These are phyloP conservation scores for Periconia macrospinosa DNA, from an alignment of 2,329 filamentous ascomycete genomes.

Conservation along the genomic window DNA sequence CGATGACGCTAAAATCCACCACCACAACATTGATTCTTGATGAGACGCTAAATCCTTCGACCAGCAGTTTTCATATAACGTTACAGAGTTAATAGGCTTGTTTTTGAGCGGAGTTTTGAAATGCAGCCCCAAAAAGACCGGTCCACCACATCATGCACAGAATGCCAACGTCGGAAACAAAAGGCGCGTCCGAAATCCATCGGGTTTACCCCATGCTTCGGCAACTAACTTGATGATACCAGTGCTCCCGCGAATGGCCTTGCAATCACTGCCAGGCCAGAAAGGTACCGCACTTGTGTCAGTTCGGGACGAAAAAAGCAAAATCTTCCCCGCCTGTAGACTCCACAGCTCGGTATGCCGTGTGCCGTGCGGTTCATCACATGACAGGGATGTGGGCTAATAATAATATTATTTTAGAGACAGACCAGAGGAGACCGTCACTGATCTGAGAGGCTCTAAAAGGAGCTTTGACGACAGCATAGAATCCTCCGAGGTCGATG, in stretches of 20 bases:
- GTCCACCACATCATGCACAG: conserved; percentile 44
- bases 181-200: conserved; percentile 41
- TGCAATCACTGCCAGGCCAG: conserved; percentile 55
- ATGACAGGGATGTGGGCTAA: background rate
- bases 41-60: too few species aligned
- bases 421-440: background rate
- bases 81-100: background rate
- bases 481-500: conserved; percentile 9
- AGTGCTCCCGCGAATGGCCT: conserved; percentile 56
- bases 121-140: conserved; percentile 31
- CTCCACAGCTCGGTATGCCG: conserved; percentile 21
- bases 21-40: background rate
- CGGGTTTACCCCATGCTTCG: background rate
- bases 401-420: background rate
- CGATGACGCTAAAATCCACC: background rate
- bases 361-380: background rate
- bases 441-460: conserved; percentile 21
- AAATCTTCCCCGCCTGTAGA: conserved; percentile 22
- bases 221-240: conserved; percentile 16
- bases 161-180: conserved; percentile 56
- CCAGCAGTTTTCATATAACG: too few species aligned
- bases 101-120: background rate
- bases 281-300: conserved; percentile 53
- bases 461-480: conserved; percentile 16
- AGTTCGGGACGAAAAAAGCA: conserved; percentile 44